Evolutionary conservation across 495 filamentous ascomycete species (phyloP).

Genomic region (Neurospora sp.): DNA sequence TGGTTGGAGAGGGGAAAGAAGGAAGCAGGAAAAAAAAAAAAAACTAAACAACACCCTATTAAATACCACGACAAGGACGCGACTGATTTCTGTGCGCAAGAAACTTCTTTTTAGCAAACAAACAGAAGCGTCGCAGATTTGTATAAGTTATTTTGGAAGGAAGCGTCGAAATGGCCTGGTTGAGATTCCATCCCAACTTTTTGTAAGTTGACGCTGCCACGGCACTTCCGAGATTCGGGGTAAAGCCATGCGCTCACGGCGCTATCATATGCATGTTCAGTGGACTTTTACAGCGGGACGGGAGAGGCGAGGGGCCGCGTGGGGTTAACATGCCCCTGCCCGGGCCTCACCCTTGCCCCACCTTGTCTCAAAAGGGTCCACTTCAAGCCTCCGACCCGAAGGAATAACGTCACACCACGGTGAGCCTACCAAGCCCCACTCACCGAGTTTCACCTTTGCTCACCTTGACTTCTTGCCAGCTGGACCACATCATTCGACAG

Average conservation of each 20-base stretch:
- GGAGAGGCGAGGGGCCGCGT: neutral
- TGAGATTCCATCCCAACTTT: neutral
- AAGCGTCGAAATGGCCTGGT: neutral
- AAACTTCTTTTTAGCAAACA: neutral
- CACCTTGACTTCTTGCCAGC: conserved; percentile 23
- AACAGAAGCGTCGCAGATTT: neutral
- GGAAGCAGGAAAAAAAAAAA: neutral
- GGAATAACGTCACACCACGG: conserved; percentile 1
- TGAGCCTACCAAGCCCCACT: conserved; percentile 1
- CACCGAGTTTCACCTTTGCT: neutral
- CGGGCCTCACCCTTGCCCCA: neutral
- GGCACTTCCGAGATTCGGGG: neutral
- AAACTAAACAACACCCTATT: neutral
- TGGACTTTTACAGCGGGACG: neutral
- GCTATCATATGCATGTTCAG: neutral
- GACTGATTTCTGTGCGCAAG: neutral
- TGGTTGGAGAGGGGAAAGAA: neutral
- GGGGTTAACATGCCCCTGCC: neutral
- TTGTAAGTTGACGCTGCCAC: neutral
- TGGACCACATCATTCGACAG: conserved; percentile 14
- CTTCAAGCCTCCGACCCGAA: neutral
- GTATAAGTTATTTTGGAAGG: neutral
- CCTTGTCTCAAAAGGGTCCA: neutral
- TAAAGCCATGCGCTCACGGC: neutral
- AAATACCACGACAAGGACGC: neutral